Evolutionary conservation across 306 rosid genomes (phyloP), one percentile per base, ranked within the genome.

Genomic region (Citrullus amarus): DNA sequence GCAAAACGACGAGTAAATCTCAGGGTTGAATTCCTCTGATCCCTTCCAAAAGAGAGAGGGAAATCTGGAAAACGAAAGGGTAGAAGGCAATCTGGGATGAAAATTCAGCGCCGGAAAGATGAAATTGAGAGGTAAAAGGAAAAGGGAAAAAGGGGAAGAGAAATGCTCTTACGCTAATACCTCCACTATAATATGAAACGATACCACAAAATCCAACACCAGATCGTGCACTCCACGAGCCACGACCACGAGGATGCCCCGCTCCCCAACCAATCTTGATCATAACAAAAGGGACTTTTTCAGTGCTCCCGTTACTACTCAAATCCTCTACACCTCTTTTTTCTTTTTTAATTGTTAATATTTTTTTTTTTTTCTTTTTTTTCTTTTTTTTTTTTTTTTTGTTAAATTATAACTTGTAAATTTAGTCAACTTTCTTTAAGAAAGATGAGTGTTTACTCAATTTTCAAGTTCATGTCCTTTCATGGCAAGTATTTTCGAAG

Each of bases 221-320:
- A 77, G 41, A 39, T 77, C 56, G 79, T 77, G 79, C 41, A 57
- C 56, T 58, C 79, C 79, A 77, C 79, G 79, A 30, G 79, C 79
- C 79, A 55, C 63, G n/a, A 12, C 76, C 76, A 70, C 63, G 44
- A 28, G 77, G 59, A 50, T 30, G 25, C 59, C 58, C 59, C 57
- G 56, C 18, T 25, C 77, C 16, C 38, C 6, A 68, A 41, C 74
- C 78, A 32, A 28, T 30, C 32, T 34, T 5, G 25, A 73, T 32
- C 15, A 16, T 16, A 48, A 16, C 25, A 68, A 68, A 43, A 0
- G 54, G 75, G 34, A n/a, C 6, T 6, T 7, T 46, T 48, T 48
- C 76, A 15, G 1, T 71, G 76, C 59, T 71, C 39, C 58, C 58
- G 41, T 30, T 14, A 25, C 7, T 71, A 71, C 41, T 71, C 58